Conservation (phyloP, 495 filamentous ascomycete species). For the Podospora appendiculata region DNA sequence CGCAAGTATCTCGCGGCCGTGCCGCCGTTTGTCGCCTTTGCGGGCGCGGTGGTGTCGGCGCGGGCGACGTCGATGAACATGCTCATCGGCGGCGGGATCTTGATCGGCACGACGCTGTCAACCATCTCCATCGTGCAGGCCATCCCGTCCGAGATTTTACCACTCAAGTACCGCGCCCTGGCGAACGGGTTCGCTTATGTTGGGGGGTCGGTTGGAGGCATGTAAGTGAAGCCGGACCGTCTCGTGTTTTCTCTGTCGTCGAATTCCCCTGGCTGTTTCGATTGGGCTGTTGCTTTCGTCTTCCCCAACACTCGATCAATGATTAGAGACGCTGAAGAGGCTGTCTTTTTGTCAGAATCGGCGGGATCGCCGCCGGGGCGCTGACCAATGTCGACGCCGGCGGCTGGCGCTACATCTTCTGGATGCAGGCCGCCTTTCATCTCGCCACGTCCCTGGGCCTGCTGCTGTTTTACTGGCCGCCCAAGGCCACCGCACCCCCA, state of each 20-base stretch:
- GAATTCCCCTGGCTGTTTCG: neutral
- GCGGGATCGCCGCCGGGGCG: constrained; percentile 40
- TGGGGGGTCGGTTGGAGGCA: constrained; percentile 39
- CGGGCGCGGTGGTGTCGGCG: constrained; percentile 45
- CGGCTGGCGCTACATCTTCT: constrained; percentile 51
- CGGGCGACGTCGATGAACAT: constrained; percentile 44
- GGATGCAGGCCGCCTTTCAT: constrained; percentile 51
- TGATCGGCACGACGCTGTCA: constrained; percentile 44
- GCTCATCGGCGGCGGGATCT: constrained; percentile 48
- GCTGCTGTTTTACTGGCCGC: constrained; percentile 43
- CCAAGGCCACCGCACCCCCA: constrained; percentile 31
- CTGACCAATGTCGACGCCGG: constrained; percentile 35
- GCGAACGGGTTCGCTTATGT: constrained; percentile 45
- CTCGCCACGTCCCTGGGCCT: constrained; percentile 36
- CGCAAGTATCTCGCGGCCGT: constrained; percentile 42
- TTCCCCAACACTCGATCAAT: no score
- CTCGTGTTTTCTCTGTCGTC: neutral
- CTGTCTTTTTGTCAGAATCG: constrained; percentile 23
- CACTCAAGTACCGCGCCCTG: constrained; percentile 44
- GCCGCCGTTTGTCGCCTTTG: constrained; percentile 44
- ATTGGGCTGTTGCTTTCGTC: neutral
- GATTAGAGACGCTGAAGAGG: neutral
- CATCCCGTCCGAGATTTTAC: constrained; percentile 47
- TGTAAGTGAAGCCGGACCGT: constrained; percentile 22
- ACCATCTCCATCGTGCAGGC: constrained; percentile 47